A percentile compares a stretch with the other conserved stretches of the same genome.
phyloP scores from a whole-genome alignment of 495 filamentous ascomycete genomes.

The Mytilinidion resinicola region DNA sequence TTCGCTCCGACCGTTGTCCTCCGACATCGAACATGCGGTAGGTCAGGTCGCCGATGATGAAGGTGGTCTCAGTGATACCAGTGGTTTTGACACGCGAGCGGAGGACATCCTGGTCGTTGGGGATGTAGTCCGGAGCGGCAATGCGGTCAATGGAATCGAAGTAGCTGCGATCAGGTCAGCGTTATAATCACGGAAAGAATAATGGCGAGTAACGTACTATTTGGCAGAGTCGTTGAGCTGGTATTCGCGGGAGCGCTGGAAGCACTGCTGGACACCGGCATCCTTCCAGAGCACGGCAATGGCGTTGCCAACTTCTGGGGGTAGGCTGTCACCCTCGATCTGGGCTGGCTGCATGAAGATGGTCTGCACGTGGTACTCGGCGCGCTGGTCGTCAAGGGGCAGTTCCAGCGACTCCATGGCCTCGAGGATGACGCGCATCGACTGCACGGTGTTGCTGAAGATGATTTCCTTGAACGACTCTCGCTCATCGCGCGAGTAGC shows the following conservation, averaged over 20 bases:
- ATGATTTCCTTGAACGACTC: constrained; percentile 91
- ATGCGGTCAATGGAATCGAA: constrained; percentile 84
- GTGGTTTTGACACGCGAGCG: constrained; percentile 89
- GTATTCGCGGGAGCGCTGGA: constrained; percentile 89
- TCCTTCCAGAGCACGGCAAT: constrained; percentile 84
- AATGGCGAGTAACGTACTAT: constrained; percentile 60
- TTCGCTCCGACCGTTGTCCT: constrained; percentile 92
- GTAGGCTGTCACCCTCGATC: constrained; percentile 38
- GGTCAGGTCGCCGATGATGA: constrained; percentile 89
- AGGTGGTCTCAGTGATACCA: constrained; percentile 94
- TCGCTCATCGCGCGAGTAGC: constrained; percentile 85
- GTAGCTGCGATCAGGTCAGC: constrained; percentile 54
- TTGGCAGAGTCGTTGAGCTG: constrained; percentile 89
- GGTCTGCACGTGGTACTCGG: constrained; percentile 68
- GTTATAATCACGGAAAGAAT: constrained; percentile 19
- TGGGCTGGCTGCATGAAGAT: constrained; percentile 35
- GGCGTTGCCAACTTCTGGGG: constrained; percentile 69
- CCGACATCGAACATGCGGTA: constrained; percentile 99
- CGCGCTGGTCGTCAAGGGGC: constrained; percentile 65
- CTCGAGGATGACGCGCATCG: constrained; percentile 65
- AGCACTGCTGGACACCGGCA: constrained; percentile 72
- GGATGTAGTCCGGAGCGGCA: constrained; percentile 79
- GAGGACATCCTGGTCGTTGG: constrained; percentile 94
- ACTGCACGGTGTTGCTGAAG: constrained; percentile 71
- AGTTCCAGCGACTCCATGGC: constrained; percentile 76